These are phyloP conservation scores for Xylaria sp. DNA, from an alignment of 2,329 filamentous ascomycete species.

Conservation along the genomic window DNA sequence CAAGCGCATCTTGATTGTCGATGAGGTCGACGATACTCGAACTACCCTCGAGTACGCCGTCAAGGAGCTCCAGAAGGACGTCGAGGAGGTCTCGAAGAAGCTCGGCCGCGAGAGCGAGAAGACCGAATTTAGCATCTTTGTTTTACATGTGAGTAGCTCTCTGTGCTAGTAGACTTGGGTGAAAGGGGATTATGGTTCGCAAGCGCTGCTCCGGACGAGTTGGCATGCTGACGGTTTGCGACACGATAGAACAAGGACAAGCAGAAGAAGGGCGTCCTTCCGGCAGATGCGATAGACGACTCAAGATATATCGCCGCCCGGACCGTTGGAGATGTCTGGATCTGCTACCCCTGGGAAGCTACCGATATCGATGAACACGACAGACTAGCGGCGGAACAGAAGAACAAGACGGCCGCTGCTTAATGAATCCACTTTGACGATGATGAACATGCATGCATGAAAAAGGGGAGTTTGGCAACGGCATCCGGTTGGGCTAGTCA, in stretches of 20 bases:
- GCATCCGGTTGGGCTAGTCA: neutral
- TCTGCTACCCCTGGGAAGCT: conserved; percentile 99
- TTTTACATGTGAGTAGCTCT: conserved; percentile 79
- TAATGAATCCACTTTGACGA: conserved; percentile 12
- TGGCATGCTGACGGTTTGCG: conserved; percentile 8
- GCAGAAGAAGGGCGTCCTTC: conserved; percentile 88
- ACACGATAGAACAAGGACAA: conserved; percentile 89
- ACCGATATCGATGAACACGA: conserved; percentile 95
- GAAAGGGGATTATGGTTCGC: neutral
- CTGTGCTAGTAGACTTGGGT: neutral
- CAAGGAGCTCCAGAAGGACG: conserved; percentile 85
- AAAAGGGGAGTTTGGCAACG: conserved; percentile 9
- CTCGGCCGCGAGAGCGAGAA: conserved; percentile 74
- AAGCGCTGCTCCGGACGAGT: neutral
- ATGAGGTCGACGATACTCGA: conserved; percentile 84
- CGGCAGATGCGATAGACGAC: conserved; percentile 77
- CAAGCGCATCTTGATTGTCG: conserved; percentile 86
- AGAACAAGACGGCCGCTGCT: conserved; percentile 45
- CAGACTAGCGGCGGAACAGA: conserved; percentile 65
- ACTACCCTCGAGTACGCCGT: conserved; percentile 85
- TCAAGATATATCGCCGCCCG: conserved; percentile 84
- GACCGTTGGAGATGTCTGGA: conserved; percentile 95
- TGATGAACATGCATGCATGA: conserved; percentile 18
- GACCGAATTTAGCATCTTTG: conserved; percentile 94
- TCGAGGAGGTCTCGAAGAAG: conserved; percentile 79